phyloP scores from a whole-genome alignment of 2,329 filamentous ascomycete genomes.

The Botrytis fragariae region DNA sequence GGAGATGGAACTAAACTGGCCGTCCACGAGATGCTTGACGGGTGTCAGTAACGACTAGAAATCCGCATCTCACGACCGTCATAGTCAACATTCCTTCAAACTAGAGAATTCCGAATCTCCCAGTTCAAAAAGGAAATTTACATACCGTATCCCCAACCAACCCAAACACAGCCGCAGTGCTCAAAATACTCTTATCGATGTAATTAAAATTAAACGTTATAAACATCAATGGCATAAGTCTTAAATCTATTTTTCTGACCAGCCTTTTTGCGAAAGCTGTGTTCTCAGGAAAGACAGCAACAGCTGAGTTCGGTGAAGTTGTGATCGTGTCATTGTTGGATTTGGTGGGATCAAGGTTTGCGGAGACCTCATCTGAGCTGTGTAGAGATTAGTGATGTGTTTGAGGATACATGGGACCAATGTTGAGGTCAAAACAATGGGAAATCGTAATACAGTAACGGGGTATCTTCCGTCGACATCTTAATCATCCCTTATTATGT shows the following conservation, averaged over 20 bases:
- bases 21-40: not conserved
- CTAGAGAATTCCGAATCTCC: too few species aligned
- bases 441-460: not conserved
- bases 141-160: slow-evolving; percentile 42
- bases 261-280: slow-evolving; percentile 29
- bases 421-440: too few species aligned
- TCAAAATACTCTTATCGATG: slow-evolving; percentile 37
- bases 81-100: not conserved
- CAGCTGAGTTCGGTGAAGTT: not conserved
- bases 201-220: slow-evolving; percentile 56
- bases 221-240: slow-evolving; percentile 54
- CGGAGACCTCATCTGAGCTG: not conserved
- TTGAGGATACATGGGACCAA: not conserved
- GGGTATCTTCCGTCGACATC: not conserved
- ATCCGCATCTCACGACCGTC: not conserved
- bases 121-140: not conserved
- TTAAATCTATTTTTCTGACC: slow-evolving; percentile 53
- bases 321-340: not conserved
- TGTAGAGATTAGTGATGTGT: not conserved
- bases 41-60: not conserved
- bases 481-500: not conserved
- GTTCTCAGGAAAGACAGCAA: not conserved
- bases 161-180: slow-evolving; percentile 49
- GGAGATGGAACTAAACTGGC: slow-evolving; percentile 25
- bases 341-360: not conserved